phyloP scores from a whole-genome alignment of 1,284 basidiomycete species.

The Chalciporus sp. region DNA sequence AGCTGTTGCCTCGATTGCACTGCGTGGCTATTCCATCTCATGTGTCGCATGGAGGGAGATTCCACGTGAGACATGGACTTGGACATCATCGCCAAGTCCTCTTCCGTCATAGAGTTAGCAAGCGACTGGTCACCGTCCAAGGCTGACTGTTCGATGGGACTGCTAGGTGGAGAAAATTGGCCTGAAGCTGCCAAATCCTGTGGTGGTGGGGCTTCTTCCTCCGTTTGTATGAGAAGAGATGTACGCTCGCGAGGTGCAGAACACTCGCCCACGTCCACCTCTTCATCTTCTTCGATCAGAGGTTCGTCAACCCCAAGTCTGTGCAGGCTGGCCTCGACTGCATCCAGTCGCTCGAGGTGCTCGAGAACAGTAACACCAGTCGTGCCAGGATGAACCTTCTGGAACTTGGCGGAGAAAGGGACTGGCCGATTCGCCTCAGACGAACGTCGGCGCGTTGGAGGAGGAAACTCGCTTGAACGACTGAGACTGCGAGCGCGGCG shows the following conservation, averaged over 20 bases:
- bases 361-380: slow-evolving; percentile 79
- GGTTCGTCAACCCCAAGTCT: slow-evolving; percentile 63
- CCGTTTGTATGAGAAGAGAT: slow-evolving; percentile 28
- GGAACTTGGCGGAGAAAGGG: slow-evolving; percentile 77
- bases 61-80: slow-evolving; percentile 71
- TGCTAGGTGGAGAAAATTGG: slow-evolving; percentile 50
- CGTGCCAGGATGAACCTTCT: slow-evolving; percentile 77
- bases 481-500: slow-evolving; percentile 61
- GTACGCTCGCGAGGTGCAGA: slow-evolving; percentile 30
- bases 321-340: slow-evolving; percentile 76
- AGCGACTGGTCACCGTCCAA: slow-evolving; percentile 54
- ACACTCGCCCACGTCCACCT: slow-evolving; percentile 55
- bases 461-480: slow-evolving; percentile 68
- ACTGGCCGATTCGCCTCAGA: slow-evolving; percentile 72
- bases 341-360: slow-evolving; percentile 79
- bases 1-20: slow-evolving; percentile 33
- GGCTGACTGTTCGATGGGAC: slow-evolving; percentile 48
- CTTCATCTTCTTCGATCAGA: slow-evolving; percentile 50
- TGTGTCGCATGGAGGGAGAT: slow-evolving; percentile 39
- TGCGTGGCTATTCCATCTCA: slow-evolving; percentile 47
- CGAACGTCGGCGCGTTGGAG: slow-evolving; percentile 62
- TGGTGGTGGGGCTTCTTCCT: slow-evolving; percentile 23
- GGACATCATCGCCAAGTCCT: slow-evolving; percentile 72
- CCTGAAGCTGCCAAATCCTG: slow-evolving; percentile 39
- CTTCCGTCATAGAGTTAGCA: slow-evolving; percentile 61